phyloP scores from a whole-genome alignment of 371 early-diverging fungal species.

The Apophysomyces variabilis region DNA sequence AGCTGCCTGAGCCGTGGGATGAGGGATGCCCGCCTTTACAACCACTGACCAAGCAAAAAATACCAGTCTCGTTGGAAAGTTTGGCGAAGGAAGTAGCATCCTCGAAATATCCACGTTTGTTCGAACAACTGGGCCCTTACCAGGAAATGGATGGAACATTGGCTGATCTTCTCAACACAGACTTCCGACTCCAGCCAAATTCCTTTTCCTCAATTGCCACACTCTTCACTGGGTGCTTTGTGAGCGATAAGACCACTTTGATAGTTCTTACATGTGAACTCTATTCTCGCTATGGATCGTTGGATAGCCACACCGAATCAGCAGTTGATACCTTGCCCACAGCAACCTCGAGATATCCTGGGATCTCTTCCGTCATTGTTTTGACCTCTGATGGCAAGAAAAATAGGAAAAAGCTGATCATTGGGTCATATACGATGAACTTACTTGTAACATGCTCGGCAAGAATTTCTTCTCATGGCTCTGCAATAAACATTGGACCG shows the following conservation, averaged over 20 bases:
- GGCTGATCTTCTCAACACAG: conserved; percentile 7
- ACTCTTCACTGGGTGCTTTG: conserved; percentile 1
- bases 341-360: neutral
- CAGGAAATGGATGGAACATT: neutral
- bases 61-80: neutral
- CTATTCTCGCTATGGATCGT: conserved; percentile 9
- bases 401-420: conserved; percentile 8
- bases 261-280: conserved; percentile 1
- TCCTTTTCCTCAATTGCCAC: neutral
- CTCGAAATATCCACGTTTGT: too few species aligned
- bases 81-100: neutral
- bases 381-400: conserved; percentile 6
- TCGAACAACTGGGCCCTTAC: conserved; percentile 2
- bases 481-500: conserved; percentile 4
- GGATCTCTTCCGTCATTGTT: neutral
- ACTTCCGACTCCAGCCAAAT: neutral
- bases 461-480: neutral
- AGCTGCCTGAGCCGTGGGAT: conserved; percentile 2
- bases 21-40: neutral
- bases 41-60: neutral
- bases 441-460: conserved; percentile 3
- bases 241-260: neutral
- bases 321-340: neutral
- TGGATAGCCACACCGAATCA: conserved; percentile 10
- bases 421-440: conserved; percentile 6